Conservation (phyloP, 345 rosid genomes). For the Syzygium grande region DNA sequence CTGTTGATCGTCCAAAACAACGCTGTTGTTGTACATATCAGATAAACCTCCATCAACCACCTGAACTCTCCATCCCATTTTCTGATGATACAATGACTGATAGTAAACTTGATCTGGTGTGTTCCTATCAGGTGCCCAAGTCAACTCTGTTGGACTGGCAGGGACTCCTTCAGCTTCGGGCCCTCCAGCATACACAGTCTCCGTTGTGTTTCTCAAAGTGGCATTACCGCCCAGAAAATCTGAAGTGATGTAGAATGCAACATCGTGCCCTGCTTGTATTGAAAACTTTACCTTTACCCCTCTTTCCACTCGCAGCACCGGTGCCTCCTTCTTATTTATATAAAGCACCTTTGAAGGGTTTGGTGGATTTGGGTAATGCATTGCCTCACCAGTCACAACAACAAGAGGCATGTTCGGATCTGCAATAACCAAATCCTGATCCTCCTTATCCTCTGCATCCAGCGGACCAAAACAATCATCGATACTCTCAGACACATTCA, state of each 20-base stretch:
- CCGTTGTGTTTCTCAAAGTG: slow-evolving; percentile 59
- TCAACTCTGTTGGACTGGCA: slow-evolving; percentile 65
- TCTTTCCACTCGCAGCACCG: slow-evolving; percentile 65
- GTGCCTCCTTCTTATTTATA: slow-evolving; percentile 69
- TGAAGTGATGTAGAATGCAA: slow-evolving; percentile 67
- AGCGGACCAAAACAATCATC: slow-evolving; percentile 60
- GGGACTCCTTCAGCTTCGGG: slow-evolving; percentile 78
- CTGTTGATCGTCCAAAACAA: slow-evolving; percentile 87
- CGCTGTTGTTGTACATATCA: slow-evolving; percentile 94
- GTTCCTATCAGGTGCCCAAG: slow-evolving; percentile 88
- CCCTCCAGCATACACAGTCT: slow-evolving; percentile 86
- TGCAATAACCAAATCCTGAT: slow-evolving; percentile 55
- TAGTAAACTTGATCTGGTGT: slow-evolving; percentile 87
- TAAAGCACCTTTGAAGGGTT: slow-evolving; percentile 54
- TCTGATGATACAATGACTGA: slow-evolving; percentile 69
- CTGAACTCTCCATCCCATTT: slow-evolving; percentile 97
- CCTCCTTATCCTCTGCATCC: slow-evolving; percentile 64
- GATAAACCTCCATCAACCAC: slow-evolving; percentile 94
- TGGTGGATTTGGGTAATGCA: slow-evolving; percentile 63
- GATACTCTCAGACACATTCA: slow-evolving; percentile 36
- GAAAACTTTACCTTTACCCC: slow-evolving; percentile 62
- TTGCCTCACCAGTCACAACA: slow-evolving; percentile 30
- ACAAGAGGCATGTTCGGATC: slow-evolving; percentile 45
- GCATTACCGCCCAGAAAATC: slow-evolving; percentile 95
- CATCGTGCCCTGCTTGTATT: slow-evolving; percentile 70